A percentile compares a stretch with the other conserved stretches of the same genome.
Conservation (phyloP, 495 filamentous ascomycete genomes). For the Neurospora sp. region DNA sequence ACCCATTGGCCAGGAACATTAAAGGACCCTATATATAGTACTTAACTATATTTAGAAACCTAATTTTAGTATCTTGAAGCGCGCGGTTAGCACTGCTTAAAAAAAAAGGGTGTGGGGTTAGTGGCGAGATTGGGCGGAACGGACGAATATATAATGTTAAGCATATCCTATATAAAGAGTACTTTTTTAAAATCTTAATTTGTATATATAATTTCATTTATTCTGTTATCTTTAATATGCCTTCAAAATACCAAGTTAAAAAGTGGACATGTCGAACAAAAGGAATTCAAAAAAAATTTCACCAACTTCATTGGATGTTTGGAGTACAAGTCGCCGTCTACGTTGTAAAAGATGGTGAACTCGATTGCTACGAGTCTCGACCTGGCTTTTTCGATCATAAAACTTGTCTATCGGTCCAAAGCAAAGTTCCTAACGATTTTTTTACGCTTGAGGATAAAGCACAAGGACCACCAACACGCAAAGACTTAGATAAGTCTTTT, state of each 20-base stretch:
- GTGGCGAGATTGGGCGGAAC: background rate
- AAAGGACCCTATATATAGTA: background rate
- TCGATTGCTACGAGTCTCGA: background rate
- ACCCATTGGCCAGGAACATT: background rate
- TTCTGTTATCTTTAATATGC: background rate
- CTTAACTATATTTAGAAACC: background rate
- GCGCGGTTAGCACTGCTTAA: background rate
- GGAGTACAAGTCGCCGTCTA: background rate
- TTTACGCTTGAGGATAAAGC: too few species aligned
- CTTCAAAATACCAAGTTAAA: background rate
- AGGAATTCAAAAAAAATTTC: background rate
- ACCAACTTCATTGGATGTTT: background rate
- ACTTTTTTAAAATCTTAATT: background rate
- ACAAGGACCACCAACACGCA: too few species aligned
- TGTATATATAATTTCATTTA: background rate
- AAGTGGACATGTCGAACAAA: background rate
- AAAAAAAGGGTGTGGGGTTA: background rate
- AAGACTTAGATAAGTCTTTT: too few species aligned
- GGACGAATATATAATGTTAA: background rate
- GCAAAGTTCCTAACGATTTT: background rate
- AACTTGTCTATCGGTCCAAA: background rate
- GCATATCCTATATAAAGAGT: background rate
- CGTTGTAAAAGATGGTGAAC: background rate
- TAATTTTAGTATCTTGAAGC: background rate
- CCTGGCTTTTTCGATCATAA: background rate